Evolutionary conservation across 441 rosid genomes (phyloP).

Genomic region (Populus hybrid): DNA sequence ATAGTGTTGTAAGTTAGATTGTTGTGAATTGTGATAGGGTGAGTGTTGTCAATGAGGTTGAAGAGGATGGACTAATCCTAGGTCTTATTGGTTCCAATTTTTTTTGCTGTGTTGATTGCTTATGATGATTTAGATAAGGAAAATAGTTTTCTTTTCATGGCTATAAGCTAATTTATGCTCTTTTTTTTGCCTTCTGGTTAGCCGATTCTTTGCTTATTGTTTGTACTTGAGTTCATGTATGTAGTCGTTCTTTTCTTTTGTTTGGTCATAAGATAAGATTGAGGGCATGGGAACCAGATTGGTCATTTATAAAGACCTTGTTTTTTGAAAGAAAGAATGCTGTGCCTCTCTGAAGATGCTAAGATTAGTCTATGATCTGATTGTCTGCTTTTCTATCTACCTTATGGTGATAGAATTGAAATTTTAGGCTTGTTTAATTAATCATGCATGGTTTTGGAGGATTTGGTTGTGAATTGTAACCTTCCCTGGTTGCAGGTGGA

Average conservation of each 20-base stretch:
- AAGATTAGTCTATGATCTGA: neutral
- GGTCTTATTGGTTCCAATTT: too few species aligned
- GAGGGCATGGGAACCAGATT: neutral
- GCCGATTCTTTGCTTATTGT: neutral
- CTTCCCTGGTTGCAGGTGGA: constrained; percentile 47
- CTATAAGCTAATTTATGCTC: neutral
- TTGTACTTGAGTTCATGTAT: neutral
- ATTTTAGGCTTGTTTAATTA: neutral
- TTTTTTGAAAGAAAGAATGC: neutral
- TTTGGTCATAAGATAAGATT: neutral
- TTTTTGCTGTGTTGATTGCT: neutral
- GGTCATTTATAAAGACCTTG: neutral
- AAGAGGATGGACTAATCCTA: too few species aligned
- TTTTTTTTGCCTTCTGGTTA: too few species aligned
- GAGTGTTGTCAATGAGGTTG: too few species aligned
- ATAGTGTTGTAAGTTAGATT: neutral
- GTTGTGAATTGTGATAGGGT: too few species aligned
- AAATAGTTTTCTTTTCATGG: neutral
- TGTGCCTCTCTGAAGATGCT: neutral
- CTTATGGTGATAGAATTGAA: neutral
- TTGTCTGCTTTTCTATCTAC: neutral
- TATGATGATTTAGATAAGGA: neutral
- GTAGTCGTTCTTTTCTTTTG: neutral
- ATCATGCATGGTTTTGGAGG: neutral
- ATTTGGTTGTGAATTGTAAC: neutral